phyloP scores from a whole-genome alignment of 441 rosid species.

The Raphanus hybrid region DNA sequence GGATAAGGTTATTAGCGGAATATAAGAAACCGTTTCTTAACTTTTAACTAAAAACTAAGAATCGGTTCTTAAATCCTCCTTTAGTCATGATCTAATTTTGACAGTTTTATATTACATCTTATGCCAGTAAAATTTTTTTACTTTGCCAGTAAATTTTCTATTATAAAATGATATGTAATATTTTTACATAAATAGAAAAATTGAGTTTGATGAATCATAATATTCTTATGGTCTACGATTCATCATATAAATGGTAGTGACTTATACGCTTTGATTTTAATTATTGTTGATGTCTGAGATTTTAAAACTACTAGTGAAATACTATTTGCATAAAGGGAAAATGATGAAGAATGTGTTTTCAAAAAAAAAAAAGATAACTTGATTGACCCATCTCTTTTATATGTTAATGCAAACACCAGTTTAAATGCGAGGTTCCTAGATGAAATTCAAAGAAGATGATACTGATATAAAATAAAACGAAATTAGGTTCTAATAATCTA shows the following conservation, averaged over 20 bases:
- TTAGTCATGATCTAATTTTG: too few species aligned
- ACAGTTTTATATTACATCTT: background rate
- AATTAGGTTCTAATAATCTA: background rate
- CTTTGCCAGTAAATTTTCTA: slow-evolving; percentile 5
- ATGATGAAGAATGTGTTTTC: background rate
- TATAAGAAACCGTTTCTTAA: too few species aligned
- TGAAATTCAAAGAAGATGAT: background rate
- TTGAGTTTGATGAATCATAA: background rate
- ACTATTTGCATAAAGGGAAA: background rate
- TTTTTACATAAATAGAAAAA: background rate
- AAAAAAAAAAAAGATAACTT: background rate
- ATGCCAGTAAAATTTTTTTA: background rate
- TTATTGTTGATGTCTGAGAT: background rate
- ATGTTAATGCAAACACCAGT: background rate
- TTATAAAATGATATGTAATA: background rate
- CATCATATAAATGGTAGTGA: background rate
- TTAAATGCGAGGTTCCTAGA: background rate
- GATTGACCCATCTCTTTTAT: background rate
- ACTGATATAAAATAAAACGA: background rate
- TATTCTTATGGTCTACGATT: background rate
- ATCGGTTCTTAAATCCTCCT: too few species aligned
- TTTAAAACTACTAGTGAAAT: background rate
- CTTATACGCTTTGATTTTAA: background rate
- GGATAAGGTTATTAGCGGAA: too few species aligned
- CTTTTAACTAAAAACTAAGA: too few species aligned